A percentile compares a stretch with the other conserved stretches of the same genome.
Conservation (phyloP, 2,329 filamentous ascomycete genomes). For the Sporothrix phasma region DNA sequence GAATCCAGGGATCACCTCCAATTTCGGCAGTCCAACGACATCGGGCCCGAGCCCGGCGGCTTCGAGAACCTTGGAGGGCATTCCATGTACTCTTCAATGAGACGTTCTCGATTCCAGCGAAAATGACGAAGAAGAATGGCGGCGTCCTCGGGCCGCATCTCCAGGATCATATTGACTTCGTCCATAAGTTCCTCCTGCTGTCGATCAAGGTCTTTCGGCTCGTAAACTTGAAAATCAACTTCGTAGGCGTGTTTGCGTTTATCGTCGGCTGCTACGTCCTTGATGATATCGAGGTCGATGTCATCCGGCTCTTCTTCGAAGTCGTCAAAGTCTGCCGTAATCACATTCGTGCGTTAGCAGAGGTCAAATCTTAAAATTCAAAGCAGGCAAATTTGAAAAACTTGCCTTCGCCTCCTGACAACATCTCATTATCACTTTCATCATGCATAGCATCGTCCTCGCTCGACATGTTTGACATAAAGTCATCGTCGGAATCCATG, state of each 20-base stretch:
- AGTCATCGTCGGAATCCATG: conserved; percentile 96
- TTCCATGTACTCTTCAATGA: conserved; percentile 97
- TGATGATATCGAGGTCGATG: conserved; percentile 40
- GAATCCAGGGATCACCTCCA: conserved; percentile 66
- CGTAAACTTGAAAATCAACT: conserved; percentile 72
- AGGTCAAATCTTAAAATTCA: not conserved
- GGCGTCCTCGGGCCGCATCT: conserved; percentile 77
- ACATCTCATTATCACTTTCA: conserved; percentile 62
- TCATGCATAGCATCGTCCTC: conserved; percentile 66
- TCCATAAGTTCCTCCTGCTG: conserved; percentile 80
- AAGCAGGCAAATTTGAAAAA: not conserved
- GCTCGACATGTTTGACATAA: conserved; percentile 75
- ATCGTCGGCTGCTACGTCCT: conserved; percentile 55
- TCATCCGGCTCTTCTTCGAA: conserved; percentile 47
- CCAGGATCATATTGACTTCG: conserved; percentile 85
- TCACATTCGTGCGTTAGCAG: not conserved
- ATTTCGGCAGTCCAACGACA: conserved; percentile 50
- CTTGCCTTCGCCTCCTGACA: conserved; percentile 44
- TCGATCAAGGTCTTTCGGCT: conserved; percentile 68
- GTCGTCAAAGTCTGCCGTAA: conserved; percentile 36
- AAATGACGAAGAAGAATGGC: conserved; percentile 84
- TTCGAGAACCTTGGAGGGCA: conserved; percentile 69
- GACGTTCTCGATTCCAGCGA: conserved; percentile 90
- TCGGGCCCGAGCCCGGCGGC: conserved; percentile 68
- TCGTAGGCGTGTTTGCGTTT: conserved; percentile 69